These are phyloP conservation scores for Oryza nivara DNA, from an alignment of 176 grass and related monocot genomes.

Conservation along the genomic window DNA sequence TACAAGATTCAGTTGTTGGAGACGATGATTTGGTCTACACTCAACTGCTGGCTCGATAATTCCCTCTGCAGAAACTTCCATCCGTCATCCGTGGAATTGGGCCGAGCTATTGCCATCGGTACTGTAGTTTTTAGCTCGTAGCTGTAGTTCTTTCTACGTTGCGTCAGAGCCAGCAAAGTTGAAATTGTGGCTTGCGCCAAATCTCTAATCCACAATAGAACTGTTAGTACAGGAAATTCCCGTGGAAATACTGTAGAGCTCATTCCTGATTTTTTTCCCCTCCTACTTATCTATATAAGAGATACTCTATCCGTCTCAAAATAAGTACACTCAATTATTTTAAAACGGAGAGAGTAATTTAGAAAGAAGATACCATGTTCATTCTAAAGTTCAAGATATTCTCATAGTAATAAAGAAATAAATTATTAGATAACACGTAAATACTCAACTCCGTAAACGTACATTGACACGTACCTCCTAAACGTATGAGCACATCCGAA, in stretches of 20 bases:
- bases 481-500: too few species aligned
- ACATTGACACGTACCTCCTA: too few species aligned
- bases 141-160: not conserved
- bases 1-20: slow-evolving; percentile 55
- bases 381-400: too few species aligned
- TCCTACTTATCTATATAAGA: too few species aligned
- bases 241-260: not conserved
- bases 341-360: too few species aligned
- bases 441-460: too few species aligned
- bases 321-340: too few species aligned
- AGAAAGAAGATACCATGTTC: too few species aligned
- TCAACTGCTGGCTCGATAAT: not conserved
- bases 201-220: not conserved
- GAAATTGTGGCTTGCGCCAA: not conserved
- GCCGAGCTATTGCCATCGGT: not conserved
- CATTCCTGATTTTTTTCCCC: not conserved
- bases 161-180: not conserved
- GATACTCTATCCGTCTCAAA: too few species aligned
- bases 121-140: not conserved
- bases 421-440: too few species aligned
- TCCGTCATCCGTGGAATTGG: not conserved
- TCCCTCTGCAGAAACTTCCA: not conserved
- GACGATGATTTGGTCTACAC: slow-evolving; percentile 43
- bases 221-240: not conserved
- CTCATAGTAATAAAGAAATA: too few species aligned